Evolutionary conservation across 169 alveolate genomes (phyloP), one percentile per base, ranked within the genome.

Genomic region (Hepatocystis sp.): DNA sequence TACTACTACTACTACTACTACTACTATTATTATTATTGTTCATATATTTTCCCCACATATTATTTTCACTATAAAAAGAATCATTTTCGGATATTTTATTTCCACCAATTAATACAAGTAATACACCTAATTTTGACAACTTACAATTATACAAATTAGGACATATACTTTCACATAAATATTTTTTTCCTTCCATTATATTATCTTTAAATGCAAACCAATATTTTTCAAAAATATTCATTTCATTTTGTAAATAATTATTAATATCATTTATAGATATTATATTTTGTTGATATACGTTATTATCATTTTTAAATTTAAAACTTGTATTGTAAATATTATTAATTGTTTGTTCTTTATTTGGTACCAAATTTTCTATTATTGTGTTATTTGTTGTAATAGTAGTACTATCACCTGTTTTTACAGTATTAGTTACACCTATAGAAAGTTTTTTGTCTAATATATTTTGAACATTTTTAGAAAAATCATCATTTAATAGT

Each of bases 101-200:
- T 10, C 88, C 88, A 19, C 88, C 88, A 17, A 76, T 76, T 28
- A 76, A 36, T 8, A 76, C 88, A 32, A 76, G 49, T 21, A 76
- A 51, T 11, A 76, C 42, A 1, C 78, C 40, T 10, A 76, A 10
- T 39, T 76, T 76, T n/a, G 88, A 52, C 30, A 76, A 28, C 17
- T 76, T 76, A 21, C 88, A 51, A 76, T 76, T 76, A 40, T 76
- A 76, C 30, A 76, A 58, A 46, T 76, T 76, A 10, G 88, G 88
- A 42, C 88, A 76, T 42, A 76, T 13, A 23, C 88, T 76, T 25
- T 76, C 88, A 36, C 88, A 76, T 36, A 76, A 30, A 51, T 58
- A 36, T 23, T 25, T 76, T 64, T 76, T 76, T 13, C 88, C 88
- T 36, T 76, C 88, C 15, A 76, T n/a, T 58, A 58, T 76, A 19